Evolutionary conservation across 257 asterid genomes (phyloP).

Genomic region (Lithospermum erythrorhizon): DNA sequence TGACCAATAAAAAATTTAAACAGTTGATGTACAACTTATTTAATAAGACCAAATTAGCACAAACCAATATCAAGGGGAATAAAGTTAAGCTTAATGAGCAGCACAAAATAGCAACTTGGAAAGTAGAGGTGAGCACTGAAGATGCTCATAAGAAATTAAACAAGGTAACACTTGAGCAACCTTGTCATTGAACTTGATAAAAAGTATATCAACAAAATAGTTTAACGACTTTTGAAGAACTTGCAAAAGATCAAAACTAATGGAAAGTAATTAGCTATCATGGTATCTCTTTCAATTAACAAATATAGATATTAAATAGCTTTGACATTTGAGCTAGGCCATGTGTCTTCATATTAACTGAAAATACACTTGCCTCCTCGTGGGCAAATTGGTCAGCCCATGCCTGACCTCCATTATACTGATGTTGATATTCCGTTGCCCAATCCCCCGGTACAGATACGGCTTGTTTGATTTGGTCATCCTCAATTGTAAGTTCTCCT

Average conservation of each 20-base stretch:
- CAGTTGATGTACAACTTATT: background rate
- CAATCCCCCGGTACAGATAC: slow-evolving; percentile 70
- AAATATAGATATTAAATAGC: background rate
- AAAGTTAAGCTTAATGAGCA: background rate
- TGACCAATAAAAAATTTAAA: background rate
- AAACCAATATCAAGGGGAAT: background rate
- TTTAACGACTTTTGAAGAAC: background rate
- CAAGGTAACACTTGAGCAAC: background rate
- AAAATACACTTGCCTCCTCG: slow-evolving; percentile 60
- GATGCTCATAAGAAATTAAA: background rate
- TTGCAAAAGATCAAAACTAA: background rate
- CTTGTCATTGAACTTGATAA: background rate
- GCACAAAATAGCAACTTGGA: background rate
- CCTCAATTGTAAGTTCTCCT: slow-evolving; percentile 87
- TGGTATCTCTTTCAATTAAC: background rate
- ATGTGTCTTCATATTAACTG: background rate
- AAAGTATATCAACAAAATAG: background rate
- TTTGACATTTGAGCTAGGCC: background rate
- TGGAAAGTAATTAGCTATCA: background rate
- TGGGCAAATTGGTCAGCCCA: slow-evolving; percentile 87
- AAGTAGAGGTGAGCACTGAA: background rate
- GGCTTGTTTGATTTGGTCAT: slow-evolving; percentile 77
- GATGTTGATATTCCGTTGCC: slow-evolving; percentile 85
- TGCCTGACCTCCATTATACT: slow-evolving; percentile 64
- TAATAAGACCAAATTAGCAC: too few relatives aligned